phyloP scores from a whole-genome alignment of 177 flowering plant species.

The Vitis hybrid region DNA sequence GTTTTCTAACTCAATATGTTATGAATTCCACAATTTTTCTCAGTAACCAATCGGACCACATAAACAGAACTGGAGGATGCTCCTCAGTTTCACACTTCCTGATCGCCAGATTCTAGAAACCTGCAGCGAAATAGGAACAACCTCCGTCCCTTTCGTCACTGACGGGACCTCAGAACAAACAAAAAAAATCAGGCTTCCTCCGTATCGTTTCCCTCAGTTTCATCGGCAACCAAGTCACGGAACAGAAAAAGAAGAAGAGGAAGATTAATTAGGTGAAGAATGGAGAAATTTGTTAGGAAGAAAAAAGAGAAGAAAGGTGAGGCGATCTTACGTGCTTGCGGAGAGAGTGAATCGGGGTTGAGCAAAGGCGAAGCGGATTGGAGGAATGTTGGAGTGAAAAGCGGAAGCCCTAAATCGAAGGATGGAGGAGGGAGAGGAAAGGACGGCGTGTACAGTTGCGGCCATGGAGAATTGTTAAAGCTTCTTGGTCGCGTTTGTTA shows the following conservation, averaged over 20 bases:
- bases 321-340: slow-evolving; percentile 16
- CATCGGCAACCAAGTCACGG: too few species aligned
- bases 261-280: too few species aligned
- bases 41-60: background rate
- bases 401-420: slow-evolving; percentile 20
- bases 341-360: slow-evolving; percentile 6
- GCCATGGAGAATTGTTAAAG: background rate
- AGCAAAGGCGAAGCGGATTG: slow-evolving; percentile 10
- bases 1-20: background rate
- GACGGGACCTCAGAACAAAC: too few species aligned
- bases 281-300: background rate
- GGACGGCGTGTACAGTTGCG: slow-evolving; percentile 33
- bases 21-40: background rate
- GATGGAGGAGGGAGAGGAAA: slow-evolving; percentile 21
- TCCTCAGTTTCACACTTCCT: too few species aligned
- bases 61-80: too few species aligned
- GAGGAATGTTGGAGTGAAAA: slow-evolving; percentile 6
- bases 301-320: background rate
- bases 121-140: too few species aligned
- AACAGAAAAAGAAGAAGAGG: too few species aligned
- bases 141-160: too few species aligned
- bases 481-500: too few species aligned
- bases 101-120: too few species aligned
- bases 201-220: too few species aligned
- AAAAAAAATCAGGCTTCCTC: too few species aligned